phyloP scores from a whole-genome alignment of 2,329 filamentous ascomycete genomes.

The Botrytis sinoallii region DNA sequence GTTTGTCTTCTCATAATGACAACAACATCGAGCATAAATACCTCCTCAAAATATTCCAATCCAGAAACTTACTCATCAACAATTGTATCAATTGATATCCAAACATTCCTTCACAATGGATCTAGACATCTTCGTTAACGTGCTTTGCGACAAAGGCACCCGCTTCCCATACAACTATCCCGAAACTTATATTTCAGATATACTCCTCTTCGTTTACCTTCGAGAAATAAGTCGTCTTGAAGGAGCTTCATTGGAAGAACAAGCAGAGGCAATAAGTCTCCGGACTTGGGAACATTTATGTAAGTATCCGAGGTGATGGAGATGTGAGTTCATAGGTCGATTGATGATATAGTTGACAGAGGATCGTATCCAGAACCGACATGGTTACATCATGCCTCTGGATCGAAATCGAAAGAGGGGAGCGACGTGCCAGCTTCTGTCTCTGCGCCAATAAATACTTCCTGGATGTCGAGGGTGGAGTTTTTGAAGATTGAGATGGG shows the following conservation, averaged over 20 bases:
- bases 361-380: not conserved
- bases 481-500: not conserved
- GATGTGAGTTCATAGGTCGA: not conserved
- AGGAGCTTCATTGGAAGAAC: not conserved
- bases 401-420: fast-evolving
- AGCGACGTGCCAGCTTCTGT: not conserved
- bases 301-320: not conserved
- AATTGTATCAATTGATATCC: not conserved
- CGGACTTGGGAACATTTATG: not conserved
- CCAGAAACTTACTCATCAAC: not conserved
- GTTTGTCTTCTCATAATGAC: not conserved
- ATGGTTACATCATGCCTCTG: not conserved
- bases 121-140: not conserved
- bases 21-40: not conserved
- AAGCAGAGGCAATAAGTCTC: not conserved
- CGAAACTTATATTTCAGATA: not conserved
- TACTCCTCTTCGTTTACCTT: not conserved
- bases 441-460: fast-evolving
- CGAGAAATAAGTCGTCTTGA: not conserved
- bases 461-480: not conserved
- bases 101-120: not conserved
- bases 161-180: not conserved
- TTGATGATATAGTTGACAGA: not conserved
- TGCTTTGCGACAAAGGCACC: not conserved
- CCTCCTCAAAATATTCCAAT: not conserved